These are phyloP conservation scores for Amylocarpus encephaloides DNA, from an alignment of 2,329 filamentous ascomycete genomes.

Conservation along the genomic window DNA sequence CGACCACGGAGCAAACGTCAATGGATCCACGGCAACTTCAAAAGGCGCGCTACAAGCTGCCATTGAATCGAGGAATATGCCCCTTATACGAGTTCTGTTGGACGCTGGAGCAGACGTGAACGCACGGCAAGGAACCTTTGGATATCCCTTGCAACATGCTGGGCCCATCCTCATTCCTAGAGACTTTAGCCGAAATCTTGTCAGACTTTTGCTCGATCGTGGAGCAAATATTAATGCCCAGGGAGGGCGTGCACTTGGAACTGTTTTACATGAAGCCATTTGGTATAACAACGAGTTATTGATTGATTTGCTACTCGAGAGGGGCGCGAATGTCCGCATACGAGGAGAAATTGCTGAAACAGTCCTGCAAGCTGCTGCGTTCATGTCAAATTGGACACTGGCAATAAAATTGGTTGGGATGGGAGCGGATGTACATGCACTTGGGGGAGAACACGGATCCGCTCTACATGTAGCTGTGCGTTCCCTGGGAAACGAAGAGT, in stretches of 20 bases:
- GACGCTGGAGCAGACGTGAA: constrained; percentile 11
- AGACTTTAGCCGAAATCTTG: constrained; percentile 2
- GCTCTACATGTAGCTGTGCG: background rate
- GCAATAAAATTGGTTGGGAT: constrained; percentile 5
- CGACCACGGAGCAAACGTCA: constrained; percentile 6
- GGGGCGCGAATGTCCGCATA: constrained; percentile 1
- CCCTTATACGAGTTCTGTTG: background rate
- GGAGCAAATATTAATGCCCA: constrained; percentile 18
- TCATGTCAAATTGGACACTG: background rate
- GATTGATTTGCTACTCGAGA: constrained; percentile 16
- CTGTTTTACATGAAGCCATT: constrained; percentile 1
- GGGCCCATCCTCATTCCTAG: constrained; percentile 3
- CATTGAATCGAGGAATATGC: background rate
- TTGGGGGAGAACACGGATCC: background rate
- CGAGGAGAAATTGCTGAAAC: background rate
- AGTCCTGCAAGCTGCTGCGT: constrained; percentile 5
- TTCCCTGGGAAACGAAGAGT: background rate
- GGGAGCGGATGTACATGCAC: constrained; percentile 16
- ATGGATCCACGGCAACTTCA: background rate
- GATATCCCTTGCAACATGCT: constrained; percentile 15
- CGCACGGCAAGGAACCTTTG: constrained; percentile 3
- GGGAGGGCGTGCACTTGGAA: constrained; percentile 1
- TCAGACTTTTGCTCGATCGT: constrained; percentile 3
- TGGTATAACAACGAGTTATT: background rate
- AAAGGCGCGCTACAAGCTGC: constrained; percentile 1